Evolutionary conservation across 768 basidiomycete species (phyloP), one percentile per base, ranked within the genome.

Genomic region (Lepiota brunneoincarnata): DNA sequence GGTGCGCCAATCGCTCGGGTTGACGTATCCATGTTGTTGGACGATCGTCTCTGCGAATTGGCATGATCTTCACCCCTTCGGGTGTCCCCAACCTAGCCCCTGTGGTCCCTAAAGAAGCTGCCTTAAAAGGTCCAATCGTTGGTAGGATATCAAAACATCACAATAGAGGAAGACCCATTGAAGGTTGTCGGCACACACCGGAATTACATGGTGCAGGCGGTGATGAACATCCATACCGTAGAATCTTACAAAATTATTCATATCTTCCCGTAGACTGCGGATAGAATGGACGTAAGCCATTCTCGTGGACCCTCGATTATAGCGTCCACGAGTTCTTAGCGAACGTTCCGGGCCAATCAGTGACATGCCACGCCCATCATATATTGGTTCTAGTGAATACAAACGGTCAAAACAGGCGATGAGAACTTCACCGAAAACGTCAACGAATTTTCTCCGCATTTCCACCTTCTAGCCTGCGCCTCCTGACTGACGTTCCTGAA

Each of bases 381-480:
- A 48, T 48, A 45, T 47, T 18, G 10, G 41, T 49, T 54, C 47
- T 56, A 34, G 42, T 49, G 18, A 45, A 54, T 45, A 26, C 10
- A 39, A 39, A 41, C 24, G 21, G 31, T 35, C 21, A 28, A 47
- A 31, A 21, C 23, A 49, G 17, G 48, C 17, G 18, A 39, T n/a
- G 17, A 14, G 21, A 39, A 35, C 17, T 38, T 38, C 18, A 35
- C 23, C 38, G 43, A 56, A 58, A 54, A 60, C 59, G 63, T 61
- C 74, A 84, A 65, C 79, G 79, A 62, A 83, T 75, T 68, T 83
- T 84, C 53, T 75, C 75, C 56, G 76, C 69, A 54, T 61, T 76
- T 36, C 83, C 82, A 49, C 77, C 76, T 61, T 84, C 82, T 41
- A 84, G 68, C 54, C 82, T 75, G 63, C 83, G 75, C 61, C 80